phyloP scores from a whole-genome alignment of 805 yeast species.

The Dipodascopsis tothii region DNA sequence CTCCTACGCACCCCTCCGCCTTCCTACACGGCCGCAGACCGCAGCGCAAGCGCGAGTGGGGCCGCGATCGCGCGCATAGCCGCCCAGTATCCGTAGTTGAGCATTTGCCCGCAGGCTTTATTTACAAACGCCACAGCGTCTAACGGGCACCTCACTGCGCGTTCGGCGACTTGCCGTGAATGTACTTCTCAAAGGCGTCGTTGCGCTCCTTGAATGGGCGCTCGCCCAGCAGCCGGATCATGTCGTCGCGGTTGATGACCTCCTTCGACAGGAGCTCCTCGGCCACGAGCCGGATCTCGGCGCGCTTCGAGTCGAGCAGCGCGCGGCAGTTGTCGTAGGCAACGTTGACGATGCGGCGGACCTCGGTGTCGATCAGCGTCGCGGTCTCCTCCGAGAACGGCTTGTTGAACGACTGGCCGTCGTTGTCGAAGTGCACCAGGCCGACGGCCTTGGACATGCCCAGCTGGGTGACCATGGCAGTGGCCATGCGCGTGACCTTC shows the following conservation, averaged over 20 bases:
- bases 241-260: slow-evolving; percentile 87
- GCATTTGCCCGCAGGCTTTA: no score
- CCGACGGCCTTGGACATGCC: slow-evolving; percentile 91
- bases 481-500: slow-evolving; percentile 90
- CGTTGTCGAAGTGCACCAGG: slow-evolving; percentile 67
- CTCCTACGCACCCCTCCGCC: no score
- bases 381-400: slow-evolving; percentile 88
- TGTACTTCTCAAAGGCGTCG: slow-evolving; percentile 79
- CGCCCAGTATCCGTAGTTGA: no score
- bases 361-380: slow-evolving; percentile 70
- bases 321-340: slow-evolving; percentile 64
- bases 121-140: slow-evolving; percentile 37
- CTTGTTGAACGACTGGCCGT: slow-evolving; percentile 63
- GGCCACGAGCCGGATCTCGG: slow-evolving; percentile 77
- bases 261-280: slow-evolving; percentile 79
- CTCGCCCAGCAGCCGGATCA: slow-evolving; percentile 80
- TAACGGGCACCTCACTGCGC: slow-evolving; percentile 25
- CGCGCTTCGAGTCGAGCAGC: slow-evolving; percentile 62
- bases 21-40: no score
- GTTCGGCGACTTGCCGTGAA: neutral
- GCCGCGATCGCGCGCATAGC: no score
- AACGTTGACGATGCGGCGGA: slow-evolving; percentile 65
- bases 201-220: slow-evolving; percentile 87
- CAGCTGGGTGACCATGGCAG: slow-evolving; percentile 79
- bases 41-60: no score